phyloP scores from a whole-genome alignment of 176 grass and related monocot species.

The Tuctoria greenei region DNA sequence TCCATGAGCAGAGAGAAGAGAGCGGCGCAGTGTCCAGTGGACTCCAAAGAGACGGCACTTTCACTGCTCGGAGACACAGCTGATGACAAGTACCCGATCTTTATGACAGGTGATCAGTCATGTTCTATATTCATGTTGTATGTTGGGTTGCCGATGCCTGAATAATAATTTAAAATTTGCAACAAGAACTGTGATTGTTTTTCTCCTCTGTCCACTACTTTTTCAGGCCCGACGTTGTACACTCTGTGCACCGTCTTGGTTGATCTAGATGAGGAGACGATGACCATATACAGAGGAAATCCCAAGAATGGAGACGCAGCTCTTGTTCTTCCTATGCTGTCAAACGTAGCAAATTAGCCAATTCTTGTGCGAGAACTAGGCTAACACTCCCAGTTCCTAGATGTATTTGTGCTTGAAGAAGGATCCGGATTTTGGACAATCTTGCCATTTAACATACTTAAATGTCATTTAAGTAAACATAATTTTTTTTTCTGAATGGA shows the following conservation, averaged over 20 bases:
- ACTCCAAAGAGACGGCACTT: constrained; percentile 53
- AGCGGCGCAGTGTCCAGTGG: constrained; percentile 46
- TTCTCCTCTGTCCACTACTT: background rate
- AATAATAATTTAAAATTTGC: background rate
- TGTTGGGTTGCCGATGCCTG: background rate
- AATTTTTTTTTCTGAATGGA: background rate
- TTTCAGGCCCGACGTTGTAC: constrained; percentile 68
- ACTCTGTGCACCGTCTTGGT: constrained; percentile 74
- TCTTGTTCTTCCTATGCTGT: constrained; percentile 42
- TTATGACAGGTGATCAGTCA: constrained; percentile 61
- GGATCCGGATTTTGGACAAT: background rate
- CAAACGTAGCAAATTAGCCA: background rate
- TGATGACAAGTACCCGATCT: constrained; percentile 75
- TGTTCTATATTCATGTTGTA: background rate
- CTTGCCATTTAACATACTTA: too few relatives aligned
- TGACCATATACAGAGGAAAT: constrained; percentile 69
- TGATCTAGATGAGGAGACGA: constrained; percentile 61
- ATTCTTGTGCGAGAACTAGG: background rate
- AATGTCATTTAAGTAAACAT: background rate
- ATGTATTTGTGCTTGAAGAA: constrained; percentile 5
- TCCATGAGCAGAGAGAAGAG: constrained; percentile 67
- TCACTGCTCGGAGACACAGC: constrained; percentile 67
- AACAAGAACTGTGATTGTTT: constrained; percentile 2
- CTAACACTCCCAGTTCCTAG: background rate
- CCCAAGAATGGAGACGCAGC: constrained; percentile 40